Percentiles rank a stretch among this genome's conserved stretches.
phyloP scores from a whole-genome alignment of 768 basidiomycete species.

The Hemileccinum rubropunctum region DNA sequence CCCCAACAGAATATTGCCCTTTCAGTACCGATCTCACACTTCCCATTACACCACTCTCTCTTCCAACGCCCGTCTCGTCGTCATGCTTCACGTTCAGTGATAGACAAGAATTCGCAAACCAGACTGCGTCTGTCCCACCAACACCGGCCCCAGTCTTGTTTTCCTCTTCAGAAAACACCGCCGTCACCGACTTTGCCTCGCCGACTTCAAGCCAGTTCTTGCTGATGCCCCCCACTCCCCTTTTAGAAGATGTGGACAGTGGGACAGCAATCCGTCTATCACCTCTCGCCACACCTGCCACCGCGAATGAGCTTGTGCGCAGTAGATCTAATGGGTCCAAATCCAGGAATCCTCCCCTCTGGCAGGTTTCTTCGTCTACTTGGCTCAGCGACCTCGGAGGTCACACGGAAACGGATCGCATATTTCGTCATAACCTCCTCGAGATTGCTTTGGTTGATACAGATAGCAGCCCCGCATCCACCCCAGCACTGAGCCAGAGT shows the following conservation, averaged over 20 bases:
- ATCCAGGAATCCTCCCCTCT: slow-evolving; percentile 17
- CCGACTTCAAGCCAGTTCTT: slow-evolving; percentile 29
- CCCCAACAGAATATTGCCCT: slow-evolving; percentile 34
- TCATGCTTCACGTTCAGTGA: slow-evolving; percentile 27
- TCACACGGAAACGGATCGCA: slow-evolving; percentile 30
- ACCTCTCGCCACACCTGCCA: slow-evolving; percentile 8
- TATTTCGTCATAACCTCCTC: slow-evolving; percentile 26
- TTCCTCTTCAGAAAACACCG: slow-evolving; percentile 4
- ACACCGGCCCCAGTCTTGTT: slow-evolving; percentile 5
- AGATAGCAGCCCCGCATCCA: slow-evolving; percentile 23
- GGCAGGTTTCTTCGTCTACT: slow-evolving; percentile 23
- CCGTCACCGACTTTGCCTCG: slow-evolving; percentile 18
- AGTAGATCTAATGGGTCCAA: slow-evolving; percentile 8
- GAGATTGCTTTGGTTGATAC: slow-evolving; percentile 12
- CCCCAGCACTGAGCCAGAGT: slow-evolving; percentile 24
- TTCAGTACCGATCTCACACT: slow-evolving; percentile 31
- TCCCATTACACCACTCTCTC: slow-evolving; percentile 26
- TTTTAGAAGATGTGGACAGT: slow-evolving; percentile 5
- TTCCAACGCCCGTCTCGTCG: slow-evolving; percentile 25
- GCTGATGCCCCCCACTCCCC: slow-evolving; percentile 27
- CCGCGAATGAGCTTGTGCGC: slow-evolving; percentile 2
- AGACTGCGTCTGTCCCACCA: slow-evolving; percentile 7
- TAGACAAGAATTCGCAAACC: slow-evolving; percentile 9
- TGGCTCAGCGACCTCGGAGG: slow-evolving; percentile 34
- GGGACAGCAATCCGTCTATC: slow-evolving; percentile 12